Base-by-base conservation (phyloP, 805 yeast species). In the Maudiozyma saulgeensis region DNA sequence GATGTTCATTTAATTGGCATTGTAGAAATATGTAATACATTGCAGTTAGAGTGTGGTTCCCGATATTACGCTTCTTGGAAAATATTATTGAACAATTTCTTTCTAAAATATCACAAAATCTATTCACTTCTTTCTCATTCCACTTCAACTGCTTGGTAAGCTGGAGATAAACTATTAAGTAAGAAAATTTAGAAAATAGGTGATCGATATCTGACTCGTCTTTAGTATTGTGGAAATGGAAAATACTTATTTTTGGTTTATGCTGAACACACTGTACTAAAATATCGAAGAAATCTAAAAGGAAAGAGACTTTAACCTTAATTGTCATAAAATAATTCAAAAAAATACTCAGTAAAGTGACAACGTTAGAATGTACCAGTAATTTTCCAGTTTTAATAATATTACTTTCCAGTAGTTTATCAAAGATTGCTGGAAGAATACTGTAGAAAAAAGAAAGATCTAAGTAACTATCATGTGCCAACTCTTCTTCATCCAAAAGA, bases 381-480 rank as follows among this genome's bases (percentile, higher is more conserved):
- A 5, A 11, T 4, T 6, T 41, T 15, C 19, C 9, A 25, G 15
- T 23, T 23, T 11, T 15, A 15, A 18, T 23, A 9, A 8, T 15
- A 31, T 16, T 13, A 21, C 26, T n/a, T n/a, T 28, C 4, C 5
- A 42, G 7, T 28, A 42, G 11, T 31, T 9, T 42, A 11, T 44
- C 31, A n/a, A 58, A 49, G 11, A 58, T 41, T 6, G 11, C 37
- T 2, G 56, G 54, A 15, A 56, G 41, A n/a, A 54, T 44, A 15
- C 34, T 21, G 4, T 46, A 25, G 43, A 55, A 41, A 41, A 50
- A 56, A 21, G 56, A 38, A 9, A 51, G 46, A 32, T 57, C 57
- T 26, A 52, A 42, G 38, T 53, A 53, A 45, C 46, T 51, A 23
- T 38, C 38, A 4, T 45, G 42, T 16, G 46, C 46, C 19, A 25